Evolutionary conservation across 257 asterid genomes (phyloP).

Genomic region (Fraxinus cuspidata): DNA sequence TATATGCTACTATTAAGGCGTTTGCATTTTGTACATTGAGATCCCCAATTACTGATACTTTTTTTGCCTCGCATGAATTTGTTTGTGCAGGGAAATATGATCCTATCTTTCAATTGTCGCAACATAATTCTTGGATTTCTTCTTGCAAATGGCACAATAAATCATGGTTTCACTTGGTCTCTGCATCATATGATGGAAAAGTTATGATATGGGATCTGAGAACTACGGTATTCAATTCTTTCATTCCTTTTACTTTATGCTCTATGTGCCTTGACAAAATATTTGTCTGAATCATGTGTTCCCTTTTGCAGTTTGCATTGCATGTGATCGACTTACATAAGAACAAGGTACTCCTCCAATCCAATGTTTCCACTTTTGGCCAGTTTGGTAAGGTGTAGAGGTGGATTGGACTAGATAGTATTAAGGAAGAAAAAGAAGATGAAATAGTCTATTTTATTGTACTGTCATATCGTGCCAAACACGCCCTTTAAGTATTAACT

Average conservation of each 20-base stretch:
- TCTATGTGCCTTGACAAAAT: conserved; percentile 5
- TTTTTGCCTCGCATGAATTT: conserved; percentile 9
- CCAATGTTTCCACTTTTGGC: not conserved
- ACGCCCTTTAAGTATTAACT: not conserved
- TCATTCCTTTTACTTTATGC: conserved; percentile 12
- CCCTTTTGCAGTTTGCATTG: conserved; percentile 83
- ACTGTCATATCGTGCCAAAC: not conserved
- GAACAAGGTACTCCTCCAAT: conserved; percentile 68
- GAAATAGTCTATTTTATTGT: not conserved
- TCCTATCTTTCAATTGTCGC: conserved; percentile 79
- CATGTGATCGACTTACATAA: conserved; percentile 71
- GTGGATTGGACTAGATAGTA: not conserved
- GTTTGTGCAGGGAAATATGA: conserved; percentile 60
- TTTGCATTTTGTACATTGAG: too few relatives aligned
- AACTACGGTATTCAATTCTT: conserved; percentile 65
- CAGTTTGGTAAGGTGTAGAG: not conserved
- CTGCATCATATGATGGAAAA: conserved; percentile 97
- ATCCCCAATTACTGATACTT: not conserved
- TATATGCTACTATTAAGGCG: not conserved
- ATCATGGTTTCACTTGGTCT: conserved; percentile 86
- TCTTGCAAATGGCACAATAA: conserved; percentile 92
- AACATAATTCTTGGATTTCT: conserved; percentile 91
- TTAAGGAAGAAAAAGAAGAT: not conserved
- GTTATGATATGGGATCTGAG: conserved; percentile 96
- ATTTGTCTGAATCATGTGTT: conserved; percentile 20